A percentile compares a stretch with the other conserved stretches of the same genome.
Evolutionary conservation across 139 green algal genomes (phyloP).

Genomic region (Volvox africanus): DNA sequence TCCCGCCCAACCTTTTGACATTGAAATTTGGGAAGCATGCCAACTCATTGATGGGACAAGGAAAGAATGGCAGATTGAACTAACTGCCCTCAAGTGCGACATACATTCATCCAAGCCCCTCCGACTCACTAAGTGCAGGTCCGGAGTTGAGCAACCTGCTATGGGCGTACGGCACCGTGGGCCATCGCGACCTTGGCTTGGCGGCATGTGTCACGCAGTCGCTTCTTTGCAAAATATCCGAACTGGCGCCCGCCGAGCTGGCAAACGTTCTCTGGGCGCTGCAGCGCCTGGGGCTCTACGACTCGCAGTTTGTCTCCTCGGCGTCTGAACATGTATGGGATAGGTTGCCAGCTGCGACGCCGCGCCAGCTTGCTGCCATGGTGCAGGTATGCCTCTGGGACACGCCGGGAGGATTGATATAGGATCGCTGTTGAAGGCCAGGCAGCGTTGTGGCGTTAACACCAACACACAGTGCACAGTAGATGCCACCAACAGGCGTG

Average conservation of each 20-base stretch:
- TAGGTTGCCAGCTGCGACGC: neutral
- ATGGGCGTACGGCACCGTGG: constrained; percentile 35
- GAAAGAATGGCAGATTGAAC: too few relatives aligned
- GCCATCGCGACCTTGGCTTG: constrained; percentile 5
- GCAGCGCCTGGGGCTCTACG: constrained; percentile 10
- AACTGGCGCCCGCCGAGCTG: neutral
- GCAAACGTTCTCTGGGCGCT: constrained; percentile 29
- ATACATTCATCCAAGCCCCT: too few relatives aligned
- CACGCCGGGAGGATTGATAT: too few relatives aligned
- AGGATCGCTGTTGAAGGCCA: neutral
- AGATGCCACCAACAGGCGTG: too few relatives aligned
- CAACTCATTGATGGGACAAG: too few relatives aligned
- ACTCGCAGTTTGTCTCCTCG: neutral
- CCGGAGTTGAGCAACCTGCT: constrained; percentile 34
- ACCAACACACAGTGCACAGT: neutral
- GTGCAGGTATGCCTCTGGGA: constrained; percentile 10
- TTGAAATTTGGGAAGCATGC: too few relatives aligned
- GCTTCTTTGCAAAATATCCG: neutral
- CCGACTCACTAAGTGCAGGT: neutral
- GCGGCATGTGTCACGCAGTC: neutral
- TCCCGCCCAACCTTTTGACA: too few relatives aligned
- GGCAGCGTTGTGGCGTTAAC: neutral
- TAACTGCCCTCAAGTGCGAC: too few relatives aligned
- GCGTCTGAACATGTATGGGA: constrained; percentile 33
- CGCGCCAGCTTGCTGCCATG: constrained; percentile 24